Base-by-base conservation (phyloP, 2,329 filamentous ascomycete genomes). In the Fusarium agapanthi region DNA sequence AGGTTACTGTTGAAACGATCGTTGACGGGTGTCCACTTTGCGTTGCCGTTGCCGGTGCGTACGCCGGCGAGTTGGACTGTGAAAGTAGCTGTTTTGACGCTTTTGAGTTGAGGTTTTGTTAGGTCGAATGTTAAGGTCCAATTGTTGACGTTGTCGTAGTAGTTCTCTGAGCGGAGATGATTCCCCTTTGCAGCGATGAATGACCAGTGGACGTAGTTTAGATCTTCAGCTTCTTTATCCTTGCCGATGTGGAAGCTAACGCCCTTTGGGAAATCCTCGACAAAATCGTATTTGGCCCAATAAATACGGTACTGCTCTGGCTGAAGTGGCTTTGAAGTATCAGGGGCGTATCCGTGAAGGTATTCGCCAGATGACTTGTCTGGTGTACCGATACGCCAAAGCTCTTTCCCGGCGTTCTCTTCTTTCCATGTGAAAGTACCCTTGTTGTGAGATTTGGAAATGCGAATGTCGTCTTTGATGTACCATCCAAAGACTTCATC, bases 181-280 rank as follows among this genome's bases (percentile, higher is more conserved):
- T 89, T 86, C 7, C 83, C 87, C 20, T 86, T 81, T 4, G 86
- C 86, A 2, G 88, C 88, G 68, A 89, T 90, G 14, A 89, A 88
- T 44, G 85, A 87, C 90, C 89, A 91, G 74, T 91, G 90, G 1
- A 91, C 86, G 53, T 90, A 90, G 76, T 91, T 91, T 53, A 90
- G 82, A 67, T 89, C 86, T 5, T 80, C 74, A 0, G 79, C 79
- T n/a, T 82, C 82, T 11, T 86, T 77, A 58, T 84, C 85, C 69
- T 85, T 79, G 5, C 88, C 88, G 2, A 91, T 84, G 8, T 85
- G 83, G 76, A 87, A 91, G 22, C 81, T 84, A 1, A 91, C 83
- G 3, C 89, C 88, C 0, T 86, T 67, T 0, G 89, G 88, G 67
- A 90, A 91, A 35, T 91, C 89, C 1, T 82, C 77, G 0, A 83